Evolutionary conservation across 495 filamentous ascomycete genomes (phyloP).

Genomic region (Trichoderma erinaceum): DNA sequence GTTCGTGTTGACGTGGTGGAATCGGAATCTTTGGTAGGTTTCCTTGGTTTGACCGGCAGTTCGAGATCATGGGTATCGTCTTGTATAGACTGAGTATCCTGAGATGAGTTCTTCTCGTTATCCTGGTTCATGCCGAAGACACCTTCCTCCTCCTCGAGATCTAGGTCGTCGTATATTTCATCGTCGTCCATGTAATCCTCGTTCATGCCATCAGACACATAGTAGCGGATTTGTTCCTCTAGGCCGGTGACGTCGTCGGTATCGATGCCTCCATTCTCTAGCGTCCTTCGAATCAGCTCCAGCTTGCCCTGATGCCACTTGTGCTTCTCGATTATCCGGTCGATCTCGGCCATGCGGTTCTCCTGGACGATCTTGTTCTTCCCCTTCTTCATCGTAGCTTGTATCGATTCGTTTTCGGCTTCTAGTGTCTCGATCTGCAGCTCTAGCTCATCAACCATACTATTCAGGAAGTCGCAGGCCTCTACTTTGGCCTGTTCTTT

Average conservation of each 20-base stretch:
- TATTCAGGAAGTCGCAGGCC: constrained; percentile 71
- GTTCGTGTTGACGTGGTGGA: constrained; percentile 53
- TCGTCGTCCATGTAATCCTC: constrained; percentile 90
- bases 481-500: constrained; percentile 91
- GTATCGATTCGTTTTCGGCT: constrained; percentile 80
- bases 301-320: constrained; percentile 94
- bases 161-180: constrained; percentile 84
- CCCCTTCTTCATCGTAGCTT: constrained; percentile 86
- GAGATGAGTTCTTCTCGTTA: constrained; percentile 82
- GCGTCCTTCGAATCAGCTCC: constrained; percentile 78
- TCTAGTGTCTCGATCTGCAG: constrained; percentile 87
- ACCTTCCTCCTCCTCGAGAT: constrained; percentile 83
- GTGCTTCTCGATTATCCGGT: constrained; percentile 78
- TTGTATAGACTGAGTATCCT: constrained; percentile 88
- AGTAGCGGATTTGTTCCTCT: constrained; percentile 89
- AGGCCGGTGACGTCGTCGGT: constrained; percentile 74
- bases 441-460: constrained; percentile 88
- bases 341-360: constrained; percentile 80
- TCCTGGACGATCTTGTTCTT: constrained; percentile 78
- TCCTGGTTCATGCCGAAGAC: constrained; percentile 76
- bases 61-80: constrained; percentile 70
- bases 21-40: constrained; percentile 49
- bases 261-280: constrained; percentile 91
- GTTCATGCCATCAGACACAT: constrained; percentile 83
- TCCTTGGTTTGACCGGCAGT: constrained; percentile 46